Evolutionary conservation across 768 basidiomycete genomes (phyloP).

Genomic region (Amanita rubescens): DNA sequence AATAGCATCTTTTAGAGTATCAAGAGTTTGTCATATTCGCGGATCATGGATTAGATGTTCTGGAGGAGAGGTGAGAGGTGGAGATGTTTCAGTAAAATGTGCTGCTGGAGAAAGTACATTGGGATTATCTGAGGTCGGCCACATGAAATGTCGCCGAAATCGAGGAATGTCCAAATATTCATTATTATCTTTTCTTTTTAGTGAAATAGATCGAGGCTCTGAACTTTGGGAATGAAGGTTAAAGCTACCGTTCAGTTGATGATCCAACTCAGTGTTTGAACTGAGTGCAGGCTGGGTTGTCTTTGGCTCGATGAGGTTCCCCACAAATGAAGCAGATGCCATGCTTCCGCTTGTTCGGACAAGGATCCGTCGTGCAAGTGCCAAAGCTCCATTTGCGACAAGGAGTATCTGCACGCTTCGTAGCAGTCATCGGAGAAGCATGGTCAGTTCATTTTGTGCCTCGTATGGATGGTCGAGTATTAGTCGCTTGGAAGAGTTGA

Average conservation of each 20-base stretch:
- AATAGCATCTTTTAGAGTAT: conserved; percentile 11
- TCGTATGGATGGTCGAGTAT: not conserved
- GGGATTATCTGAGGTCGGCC: not conserved
- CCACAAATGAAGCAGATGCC: conserved; percentile 1
- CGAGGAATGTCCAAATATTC: not conserved
- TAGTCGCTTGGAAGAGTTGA: not conserved
- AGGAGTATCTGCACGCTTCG: conserved; percentile 1
- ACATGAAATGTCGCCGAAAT: conserved; percentile 8
- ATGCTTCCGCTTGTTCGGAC: conserved; percentile 5
- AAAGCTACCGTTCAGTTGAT: too few relatives aligned
- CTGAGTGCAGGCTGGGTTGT: not conserved
- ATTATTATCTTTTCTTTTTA: not conserved
- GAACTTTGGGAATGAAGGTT: not conserved
- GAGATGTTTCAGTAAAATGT: conserved; percentile 9
- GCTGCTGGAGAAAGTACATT: conserved; percentile 11
- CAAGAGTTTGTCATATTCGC: conserved; percentile 7
- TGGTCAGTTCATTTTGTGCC: not conserved
- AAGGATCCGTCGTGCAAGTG: conserved; percentile 3
- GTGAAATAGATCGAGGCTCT: not conserved
- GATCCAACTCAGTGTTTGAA: not conserved
- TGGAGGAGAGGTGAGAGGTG: conserved; percentile 15
- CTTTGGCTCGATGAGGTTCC: not conserved
- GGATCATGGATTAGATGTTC: conserved; percentile 12
- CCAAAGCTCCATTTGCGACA: conserved; percentile 7
- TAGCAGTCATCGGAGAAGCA: not conserved